These are phyloP conservation scores for Lathyrus aphaca DNA, from an alignment of 306 rosid species.

Conservation along the genomic window DNA sequence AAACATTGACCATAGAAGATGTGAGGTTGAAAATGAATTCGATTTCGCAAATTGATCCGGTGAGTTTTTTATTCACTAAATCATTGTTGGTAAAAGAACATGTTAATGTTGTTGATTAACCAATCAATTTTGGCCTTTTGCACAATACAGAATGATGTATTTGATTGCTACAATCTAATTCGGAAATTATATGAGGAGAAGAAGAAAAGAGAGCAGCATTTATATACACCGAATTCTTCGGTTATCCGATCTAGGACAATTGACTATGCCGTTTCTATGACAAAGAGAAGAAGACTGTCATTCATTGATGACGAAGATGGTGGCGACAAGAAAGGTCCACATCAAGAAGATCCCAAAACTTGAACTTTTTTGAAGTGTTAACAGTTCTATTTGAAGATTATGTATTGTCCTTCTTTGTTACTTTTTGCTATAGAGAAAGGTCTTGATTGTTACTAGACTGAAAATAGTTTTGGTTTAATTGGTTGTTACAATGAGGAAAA, in stretches of 20 bases:
- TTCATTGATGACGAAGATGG: constrained; percentile 47
- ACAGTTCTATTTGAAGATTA: constrained; percentile 38
- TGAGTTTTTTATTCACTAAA: constrained; percentile 44
- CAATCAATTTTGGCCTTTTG: background rate
- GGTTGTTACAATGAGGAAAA: constrained; percentile 36
- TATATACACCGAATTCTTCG: constrained; percentile 45
- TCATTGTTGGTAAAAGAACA: constrained; percentile 2
- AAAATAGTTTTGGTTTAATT: constrained; percentile 43
- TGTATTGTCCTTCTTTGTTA: constrained; percentile 33
- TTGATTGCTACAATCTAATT: constrained; percentile 57
- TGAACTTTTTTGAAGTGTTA: constrained; percentile 32
- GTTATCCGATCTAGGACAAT: constrained; percentile 36
- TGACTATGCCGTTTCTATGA: constrained; percentile 43
- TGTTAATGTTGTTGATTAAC: background rate
- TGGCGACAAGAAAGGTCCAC: constrained; percentile 47
- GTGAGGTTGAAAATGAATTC: constrained; percentile 61
- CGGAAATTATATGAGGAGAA: constrained; percentile 50
- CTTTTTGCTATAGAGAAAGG: constrained; percentile 35
- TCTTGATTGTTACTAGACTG: constrained; percentile 38
- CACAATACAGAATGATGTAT: constrained; percentile 58
- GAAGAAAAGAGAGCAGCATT: constrained; percentile 33
- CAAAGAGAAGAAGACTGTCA: constrained; percentile 63
- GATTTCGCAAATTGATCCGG: constrained; percentile 57
- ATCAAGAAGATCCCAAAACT: constrained; percentile 33
- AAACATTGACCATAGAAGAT: constrained; percentile 52